Base-by-base conservation (phyloP, 2,329 filamentous ascomycete genomes). In the Monosporascus sp. region DNA sequence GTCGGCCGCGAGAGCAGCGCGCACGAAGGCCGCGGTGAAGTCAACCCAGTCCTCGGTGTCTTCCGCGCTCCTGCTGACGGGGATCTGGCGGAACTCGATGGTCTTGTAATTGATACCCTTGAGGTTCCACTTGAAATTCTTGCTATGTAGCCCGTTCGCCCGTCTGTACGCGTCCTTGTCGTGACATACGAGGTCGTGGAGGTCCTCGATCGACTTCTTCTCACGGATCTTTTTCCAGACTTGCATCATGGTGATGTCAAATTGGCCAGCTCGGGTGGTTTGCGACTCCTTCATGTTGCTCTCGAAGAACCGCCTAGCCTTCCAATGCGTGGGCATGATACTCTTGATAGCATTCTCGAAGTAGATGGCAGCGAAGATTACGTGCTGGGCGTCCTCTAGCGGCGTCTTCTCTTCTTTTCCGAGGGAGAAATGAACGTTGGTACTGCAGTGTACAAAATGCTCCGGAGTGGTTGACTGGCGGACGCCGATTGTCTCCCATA, bases 61-160 rank as follows among this genome's bases (percentile, higher is more conserved):
- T 27, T 53, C 53, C 17, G 47, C 24, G 3, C 36, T 36, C 7
- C 34, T 47, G n/a, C 22, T 22, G 3, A 50, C 50, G 1, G 55
- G 53, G 44, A 57, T 52, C 5, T 58, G 56, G 16, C 56, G 54
- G 26, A 58, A 55, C 20, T 58, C 54, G 20, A 58, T 56, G 17
- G 56, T 56, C 3, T 6, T 37, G 9, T 46, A 51, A 9, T 40
- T 14, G 22, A 56, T 46, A 2, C 56, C 56, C 38, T 44, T 45
- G 38, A 56, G 52, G 36, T 52, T 56, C 56, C 48, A 58, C 44
- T 56, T 56, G 31, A 27, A 58, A 31, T 47, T 41, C 36, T 51
- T 58, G 7, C 9, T 4, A 17, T 22, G 17, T 8, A 9, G 3
- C 14, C 5, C 8, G 16, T 40, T 46, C 9, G 49, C 27, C 14